Base-by-base conservation (phyloP, 164 flowering plant species). In the Paratinospora sagittata region DNA sequence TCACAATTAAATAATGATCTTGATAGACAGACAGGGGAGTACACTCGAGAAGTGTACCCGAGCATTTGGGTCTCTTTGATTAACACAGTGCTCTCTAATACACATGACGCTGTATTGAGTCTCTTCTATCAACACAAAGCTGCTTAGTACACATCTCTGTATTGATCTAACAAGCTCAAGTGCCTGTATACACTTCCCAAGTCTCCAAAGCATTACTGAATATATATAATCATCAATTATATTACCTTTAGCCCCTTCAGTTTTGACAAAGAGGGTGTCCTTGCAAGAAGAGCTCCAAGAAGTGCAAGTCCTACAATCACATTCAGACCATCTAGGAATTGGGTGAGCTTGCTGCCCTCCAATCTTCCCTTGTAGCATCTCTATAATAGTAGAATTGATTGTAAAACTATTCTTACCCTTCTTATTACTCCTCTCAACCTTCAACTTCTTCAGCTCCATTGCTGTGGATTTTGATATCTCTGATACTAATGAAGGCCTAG, bases 251-350 rank as follows among this genome's bases (percentile, higher is more conserved):
- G 89, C 82, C 3, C 89, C 89, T 61, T 86, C 79, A 17, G 83
- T 75, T 60, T 72, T 73, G 64, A 95, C 96, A 62, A 66, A 91
- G 26, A 95, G 92, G 0, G 87, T 79, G 13, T 90, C 89, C 39
- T 84, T 82, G 73, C 72, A 68, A 34, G 88, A 82, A 45, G 87
- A 78, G 41, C 77, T 68, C 97, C 97, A 91, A n/a, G 84, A 81
- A 61, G 73, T 85, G 76, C 97, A 95, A 60, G 81, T 71, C 16
- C 72, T 68, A 72, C 97, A 92, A 75, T 88, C 87, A 65, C 99
- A 95, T 68, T 95, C 99, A 6, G 97, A 92, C 99, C 99, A 95
- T 66, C 99, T 75, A 0, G 96, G 90, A 21, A 83, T 72, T 0
- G 83, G 90, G 62, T 80, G 82, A 2, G 76, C 66, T 52, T 76